Evolutionary conservation across 2,329 filamentous ascomycete genomes (phyloP).

Genomic region (Dactylella cylindrospora): DNA sequence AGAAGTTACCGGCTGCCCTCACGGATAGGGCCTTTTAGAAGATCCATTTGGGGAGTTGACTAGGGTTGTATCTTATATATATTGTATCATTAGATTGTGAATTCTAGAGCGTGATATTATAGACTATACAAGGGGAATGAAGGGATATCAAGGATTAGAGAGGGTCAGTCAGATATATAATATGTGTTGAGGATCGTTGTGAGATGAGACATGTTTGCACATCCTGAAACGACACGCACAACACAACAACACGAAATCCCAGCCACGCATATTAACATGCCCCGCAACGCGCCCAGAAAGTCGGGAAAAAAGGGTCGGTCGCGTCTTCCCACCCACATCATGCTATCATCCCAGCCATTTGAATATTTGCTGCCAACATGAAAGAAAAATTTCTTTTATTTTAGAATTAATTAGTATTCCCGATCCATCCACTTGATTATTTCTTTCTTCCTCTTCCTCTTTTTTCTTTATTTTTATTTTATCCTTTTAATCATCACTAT

Average conservation of each 20-base stretch:
- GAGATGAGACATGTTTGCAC: slow-evolving; percentile 1
- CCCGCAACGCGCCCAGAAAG: slow-evolving; percentile 41
- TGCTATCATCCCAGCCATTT: slow-evolving; percentile 45
- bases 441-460: slow-evolving; percentile 6
- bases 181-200: neutral
- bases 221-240: neutral
- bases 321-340: too few relatives aligned
- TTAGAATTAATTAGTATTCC: slow-evolving; percentile 25
- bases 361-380: slow-evolving; percentile 17
- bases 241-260: neutral
- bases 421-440: neutral
- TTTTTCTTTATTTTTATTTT: slow-evolving; percentile 3
- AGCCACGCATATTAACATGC: slow-evolving; percentile 20
- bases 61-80: slow-evolving; percentile 1
- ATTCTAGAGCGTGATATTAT: neutral
- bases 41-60: slow-evolving; percentile 18
- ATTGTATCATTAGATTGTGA: neutral
- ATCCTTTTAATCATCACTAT: neutral
- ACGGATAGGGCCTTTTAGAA: slow-evolving; percentile 41
- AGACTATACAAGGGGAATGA: too few relatives aligned
- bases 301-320: slow-evolving; percentile 17
- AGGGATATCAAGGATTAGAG: too few relatives aligned
- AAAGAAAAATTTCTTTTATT: slow-evolving; percentile 14
- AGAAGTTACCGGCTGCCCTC: slow-evolving; percentile 38
- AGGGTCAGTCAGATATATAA: too few relatives aligned